Base-by-base conservation (phyloP, 2,329 filamentous ascomycete genomes). In the Leptographium galeiforme region DNA sequence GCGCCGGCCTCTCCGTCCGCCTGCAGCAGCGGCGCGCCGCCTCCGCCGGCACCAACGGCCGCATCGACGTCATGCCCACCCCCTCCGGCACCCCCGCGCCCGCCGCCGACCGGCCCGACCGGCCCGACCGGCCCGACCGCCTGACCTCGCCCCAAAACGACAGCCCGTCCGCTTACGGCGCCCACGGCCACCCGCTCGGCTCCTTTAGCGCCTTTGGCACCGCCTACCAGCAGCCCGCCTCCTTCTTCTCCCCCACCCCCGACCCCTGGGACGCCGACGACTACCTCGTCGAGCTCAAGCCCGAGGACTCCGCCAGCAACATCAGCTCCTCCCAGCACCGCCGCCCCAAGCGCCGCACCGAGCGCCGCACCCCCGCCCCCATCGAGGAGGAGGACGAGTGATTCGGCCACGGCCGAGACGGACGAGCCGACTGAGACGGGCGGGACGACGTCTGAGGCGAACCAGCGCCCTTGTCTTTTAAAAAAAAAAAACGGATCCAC, bases 251-350 rank as follows among this genome's bases (percentile, higher is more conserved):
- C 49, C 69, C 67, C 16, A n/a, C 55, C 46, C 40, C 49, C 67
- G 51, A 77, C 72, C 78, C 82, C 57, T 77, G 76, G 51, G 79
- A 82, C 54, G 78, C 78, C 71, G 72, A 71, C 18, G 72, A 74
- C 48, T 78, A 82, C 52, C 74, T 79, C 55, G 63, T 67, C 51
- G 78, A 81, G 61, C 72, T 91, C 49, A 82, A 82, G 59, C 87
- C 87, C 0, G 87, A 91, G 62, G 87, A 91, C 66, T 85, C 79
- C 53, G 87, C 87, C 30, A 89, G 85, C 67, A 89, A 90, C 63
- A 87, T 91, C 56, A 84, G 80, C 63, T 86, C 82, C 63, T 84
- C 82, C 52, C 68, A 84, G 60, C 75, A 84, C 62, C 74, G 82
- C 60, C 73, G 81, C 62, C 83, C 79, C 44, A 86, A 84, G 72